Percentiles rank a stretch among this genome's conserved stretches.
phyloP scores from a whole-genome alignment of 306 rosid genomes.

The Cucumis cinereus region DNA sequence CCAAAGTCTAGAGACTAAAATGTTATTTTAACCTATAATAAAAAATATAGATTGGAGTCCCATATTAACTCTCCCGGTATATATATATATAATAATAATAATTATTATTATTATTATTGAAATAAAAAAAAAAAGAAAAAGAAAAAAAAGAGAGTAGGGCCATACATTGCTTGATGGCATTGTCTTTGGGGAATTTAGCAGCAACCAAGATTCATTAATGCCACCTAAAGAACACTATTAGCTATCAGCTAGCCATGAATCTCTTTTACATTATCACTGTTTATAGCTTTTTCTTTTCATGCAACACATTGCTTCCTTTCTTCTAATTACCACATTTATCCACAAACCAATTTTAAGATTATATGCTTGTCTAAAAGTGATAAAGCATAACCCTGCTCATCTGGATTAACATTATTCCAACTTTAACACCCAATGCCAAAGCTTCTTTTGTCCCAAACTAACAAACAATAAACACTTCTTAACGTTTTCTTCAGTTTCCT shows the following conservation, averaged over 20 bases:
- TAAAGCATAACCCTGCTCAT: background rate
- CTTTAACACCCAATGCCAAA: background rate
- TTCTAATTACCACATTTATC: background rate
- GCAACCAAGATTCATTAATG: background rate
- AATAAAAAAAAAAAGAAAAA: too few species aligned
- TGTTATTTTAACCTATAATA: too few species aligned
- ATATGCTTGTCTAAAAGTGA: background rate
- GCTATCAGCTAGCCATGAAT: background rate
- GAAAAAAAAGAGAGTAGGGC: background rate
- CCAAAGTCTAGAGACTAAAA: too few species aligned
- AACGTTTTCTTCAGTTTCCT: background rate
- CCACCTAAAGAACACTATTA: background rate
- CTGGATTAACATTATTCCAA: background rate
- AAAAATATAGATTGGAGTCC: too few species aligned
- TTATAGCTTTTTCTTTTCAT: background rate
- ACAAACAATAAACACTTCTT: background rate
- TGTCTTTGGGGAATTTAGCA: constrained; percentile 1
- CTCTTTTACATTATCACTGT: background rate
- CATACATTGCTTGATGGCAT: constrained; percentile 7
- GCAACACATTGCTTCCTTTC: background rate
- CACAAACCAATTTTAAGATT: background rate
- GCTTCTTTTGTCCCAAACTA: background rate
- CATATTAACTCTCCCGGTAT: too few species aligned
- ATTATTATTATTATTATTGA: too few species aligned
- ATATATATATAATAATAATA: too few species aligned